These are phyloP conservation scores for Suaeda aralocaspica DNA, from an alignment of 148 eudicot species.

Conservation along the genomic window DNA sequence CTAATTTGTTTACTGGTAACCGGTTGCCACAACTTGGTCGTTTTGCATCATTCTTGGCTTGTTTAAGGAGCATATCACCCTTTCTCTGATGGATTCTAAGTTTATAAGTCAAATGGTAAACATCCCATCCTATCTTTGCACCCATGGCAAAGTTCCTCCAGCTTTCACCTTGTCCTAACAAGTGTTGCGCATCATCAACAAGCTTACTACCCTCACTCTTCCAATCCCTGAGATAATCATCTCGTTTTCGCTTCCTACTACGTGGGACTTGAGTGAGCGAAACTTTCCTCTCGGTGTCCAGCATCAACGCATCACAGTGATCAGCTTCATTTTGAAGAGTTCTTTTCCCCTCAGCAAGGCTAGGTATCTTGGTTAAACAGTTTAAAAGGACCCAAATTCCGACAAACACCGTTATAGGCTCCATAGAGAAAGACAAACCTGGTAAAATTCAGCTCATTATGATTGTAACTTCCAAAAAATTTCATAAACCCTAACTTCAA, in stretches of 20 bases:
- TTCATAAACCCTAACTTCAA: too few relatives aligned
- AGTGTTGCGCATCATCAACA: not conserved
- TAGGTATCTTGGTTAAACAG: not conserved
- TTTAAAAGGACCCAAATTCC: not conserved
- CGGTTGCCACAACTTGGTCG: not conserved
- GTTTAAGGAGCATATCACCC: not conserved
- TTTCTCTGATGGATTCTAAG: not conserved
- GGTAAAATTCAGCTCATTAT: not conserved
- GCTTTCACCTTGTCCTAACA: not conserved
- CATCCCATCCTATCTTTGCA: not conserved
- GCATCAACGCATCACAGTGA: not conserved
- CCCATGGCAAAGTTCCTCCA: not conserved
- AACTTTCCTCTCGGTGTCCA: not conserved
- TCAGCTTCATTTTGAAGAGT: not conserved
- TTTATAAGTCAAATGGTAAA: too few relatives aligned
- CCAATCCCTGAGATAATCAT: not conserved
- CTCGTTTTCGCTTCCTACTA: not conserved
- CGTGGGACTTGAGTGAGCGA: not conserved
- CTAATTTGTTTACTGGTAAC: conserved; percentile 7
- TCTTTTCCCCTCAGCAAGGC: not conserved
- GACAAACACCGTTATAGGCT: not conserved
- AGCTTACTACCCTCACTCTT: not conserved
- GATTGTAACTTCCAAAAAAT: not conserved
- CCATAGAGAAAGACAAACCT: not conserved
- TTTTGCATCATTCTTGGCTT: not conserved